Percentiles rank a stretch among this genome's conserved stretches.
These are phyloP conservation scores for Colletotrichum sidae DNA, from an alignment of 2,329 filamentous ascomycete genomes.

Conservation along the genomic window DNA sequence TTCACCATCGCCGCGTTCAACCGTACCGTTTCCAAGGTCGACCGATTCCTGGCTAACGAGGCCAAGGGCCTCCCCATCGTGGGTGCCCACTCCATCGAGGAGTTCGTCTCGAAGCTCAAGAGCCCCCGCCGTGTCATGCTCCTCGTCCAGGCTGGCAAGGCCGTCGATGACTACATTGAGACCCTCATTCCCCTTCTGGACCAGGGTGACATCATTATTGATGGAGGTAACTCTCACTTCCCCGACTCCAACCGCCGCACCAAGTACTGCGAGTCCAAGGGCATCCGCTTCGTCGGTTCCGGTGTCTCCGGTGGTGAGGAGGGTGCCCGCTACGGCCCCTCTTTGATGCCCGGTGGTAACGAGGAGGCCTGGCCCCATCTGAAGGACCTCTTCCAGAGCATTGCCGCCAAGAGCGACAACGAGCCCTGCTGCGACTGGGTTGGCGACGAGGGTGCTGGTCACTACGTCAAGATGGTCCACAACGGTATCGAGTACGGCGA, in stretches of 20 bases:
- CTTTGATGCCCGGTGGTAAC: conserved; percentile 98
- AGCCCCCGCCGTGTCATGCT: conserved; percentile 97
- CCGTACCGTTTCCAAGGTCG: conserved; percentile 98
- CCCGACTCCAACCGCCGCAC: conserved; percentile 98
- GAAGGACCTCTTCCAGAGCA: conserved; percentile 99
- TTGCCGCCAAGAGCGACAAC: conserved; percentile 95
- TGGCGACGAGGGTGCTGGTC: conserved; percentile 97
- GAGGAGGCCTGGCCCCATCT: conserved; percentile 98
- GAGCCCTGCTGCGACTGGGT: conserved; percentile 99
- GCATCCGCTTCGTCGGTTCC: conserved; percentile 93
- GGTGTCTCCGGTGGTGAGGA: conserved; percentile 99
- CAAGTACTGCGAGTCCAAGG: conserved; percentile 86
- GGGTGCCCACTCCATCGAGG: conserved; percentile 91
- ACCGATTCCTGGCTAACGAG: conserved; percentile 91
- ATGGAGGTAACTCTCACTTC: conserved; percentile 99
- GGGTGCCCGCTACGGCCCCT: conserved; percentile 96
- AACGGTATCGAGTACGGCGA: conserved; percentile 99
- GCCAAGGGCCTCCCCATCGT: conserved; percentile 96
- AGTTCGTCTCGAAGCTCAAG: conserved; percentile 98
- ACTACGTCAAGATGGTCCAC: conserved; percentile 99
- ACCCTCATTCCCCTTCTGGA: conserved; percentile 86
- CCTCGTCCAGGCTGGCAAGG: conserved; percentile 97
- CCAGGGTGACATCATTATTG: conserved; percentile 96
- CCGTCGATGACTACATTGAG: conserved; percentile 99
- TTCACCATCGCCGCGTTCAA: conserved; percentile 99